A percentile compares a stretch with the other conserved stretches of the same genome.
These are phyloP conservation scores for Dittrichia graveolens DNA, from an alignment of 129 eudicot genomes.

Conservation along the genomic window DNA sequence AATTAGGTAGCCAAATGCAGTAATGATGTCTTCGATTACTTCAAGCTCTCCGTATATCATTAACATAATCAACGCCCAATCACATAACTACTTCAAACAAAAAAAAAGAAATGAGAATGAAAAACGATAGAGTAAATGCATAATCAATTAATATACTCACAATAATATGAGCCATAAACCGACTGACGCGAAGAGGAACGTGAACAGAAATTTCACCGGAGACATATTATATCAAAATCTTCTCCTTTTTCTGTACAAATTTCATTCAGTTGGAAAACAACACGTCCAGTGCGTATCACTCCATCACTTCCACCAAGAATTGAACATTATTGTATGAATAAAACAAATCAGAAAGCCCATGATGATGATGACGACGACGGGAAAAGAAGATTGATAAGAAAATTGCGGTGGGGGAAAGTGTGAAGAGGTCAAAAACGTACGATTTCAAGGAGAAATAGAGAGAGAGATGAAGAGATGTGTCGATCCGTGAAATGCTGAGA, in stretches of 20 bases:
- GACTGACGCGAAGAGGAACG: conserved; percentile 66
- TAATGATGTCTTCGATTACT: not conserved
- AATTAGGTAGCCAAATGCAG: not conserved
- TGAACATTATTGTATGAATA: too few species aligned
- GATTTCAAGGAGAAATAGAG: not conserved
- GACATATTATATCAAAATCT: conserved; percentile 30
- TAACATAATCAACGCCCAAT: not conserved
- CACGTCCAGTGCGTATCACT: too few species aligned
- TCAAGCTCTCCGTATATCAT: too few species aligned
- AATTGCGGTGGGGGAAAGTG: conserved; percentile 26
- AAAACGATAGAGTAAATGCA: not conserved
- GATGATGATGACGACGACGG: conserved; percentile 21
- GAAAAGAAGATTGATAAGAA: conserved; percentile 5
- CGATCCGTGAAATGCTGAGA: conserved; percentile 31
- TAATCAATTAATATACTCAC: conserved; percentile 42
- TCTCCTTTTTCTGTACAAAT: conserved; percentile 11
- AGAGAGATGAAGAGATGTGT: conserved; percentile 20
- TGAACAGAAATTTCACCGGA: conserved; percentile 69
- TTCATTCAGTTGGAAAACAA: conserved; percentile 5
- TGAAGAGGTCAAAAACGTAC: conserved; percentile 26
- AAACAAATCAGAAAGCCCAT: conserved; percentile 6
- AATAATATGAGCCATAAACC: conserved; percentile 71
- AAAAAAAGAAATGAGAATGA: not conserved
- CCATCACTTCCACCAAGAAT: conserved; percentile 19
- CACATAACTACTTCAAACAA: not conserved